Conservation (phyloP, 345 rosid species). For the Lepidium africanum region DNA sequence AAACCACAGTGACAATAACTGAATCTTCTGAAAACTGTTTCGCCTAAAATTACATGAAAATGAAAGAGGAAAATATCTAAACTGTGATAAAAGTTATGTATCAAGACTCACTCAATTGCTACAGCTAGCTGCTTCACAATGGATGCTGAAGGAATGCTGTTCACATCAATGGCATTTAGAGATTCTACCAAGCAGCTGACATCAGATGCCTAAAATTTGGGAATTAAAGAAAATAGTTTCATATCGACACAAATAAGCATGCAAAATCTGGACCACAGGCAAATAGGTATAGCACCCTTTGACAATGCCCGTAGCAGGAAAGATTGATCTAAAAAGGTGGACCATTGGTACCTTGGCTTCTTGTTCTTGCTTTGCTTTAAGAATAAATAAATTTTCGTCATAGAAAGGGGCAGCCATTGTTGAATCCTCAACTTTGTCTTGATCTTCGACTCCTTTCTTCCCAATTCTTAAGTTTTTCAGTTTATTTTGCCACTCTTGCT, state of each 20-base stretch:
- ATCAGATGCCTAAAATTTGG: conserved; percentile 46
- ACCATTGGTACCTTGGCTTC: conserved; percentile 61
- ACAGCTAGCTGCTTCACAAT: conserved; percentile 72
- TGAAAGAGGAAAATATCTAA: not conserved
- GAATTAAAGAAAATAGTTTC: not conserved
- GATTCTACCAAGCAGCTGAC: conserved; percentile 42
- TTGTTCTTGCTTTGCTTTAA: conserved; percentile 57
- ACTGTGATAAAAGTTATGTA: not conserved
- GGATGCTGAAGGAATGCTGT: conserved; percentile 60
- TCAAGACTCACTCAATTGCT: conserved; percentile 70
- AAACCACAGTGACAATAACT: not conserved
- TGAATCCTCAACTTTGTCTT: conserved; percentile 48
- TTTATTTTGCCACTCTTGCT: conserved; percentile 84
- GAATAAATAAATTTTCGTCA: conserved; percentile 58
- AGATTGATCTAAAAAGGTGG: not conserved
- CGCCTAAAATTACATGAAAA: not conserved
- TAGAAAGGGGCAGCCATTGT: conserved; percentile 59
- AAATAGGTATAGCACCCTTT: not conserved
- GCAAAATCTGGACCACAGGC: not conserved
- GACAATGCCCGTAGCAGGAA: not conserved
- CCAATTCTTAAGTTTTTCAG: conserved; percentile 61
- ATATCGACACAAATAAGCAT: not conserved
- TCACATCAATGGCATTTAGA: conserved; percentile 44
- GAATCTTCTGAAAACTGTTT: not conserved
- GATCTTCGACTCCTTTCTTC: conserved; percentile 55